A percentile compares a stretch with the other conserved stretches of the same genome.
Conservation (phyloP, 1,284 basidiomycete genomes). For the Heterobasidion annosum region DNA sequence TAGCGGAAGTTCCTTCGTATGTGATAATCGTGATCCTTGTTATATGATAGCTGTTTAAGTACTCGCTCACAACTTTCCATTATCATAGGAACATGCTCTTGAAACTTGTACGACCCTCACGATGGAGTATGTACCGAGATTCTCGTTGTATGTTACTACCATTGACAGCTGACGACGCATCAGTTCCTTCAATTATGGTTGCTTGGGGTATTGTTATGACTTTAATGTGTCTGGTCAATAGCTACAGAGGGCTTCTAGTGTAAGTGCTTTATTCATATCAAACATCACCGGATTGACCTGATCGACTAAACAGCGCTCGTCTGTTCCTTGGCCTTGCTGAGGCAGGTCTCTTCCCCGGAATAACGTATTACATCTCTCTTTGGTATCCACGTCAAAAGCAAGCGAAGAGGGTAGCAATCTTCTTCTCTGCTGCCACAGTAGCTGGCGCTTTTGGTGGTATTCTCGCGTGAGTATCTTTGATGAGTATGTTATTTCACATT, state of each 20-base stretch:
- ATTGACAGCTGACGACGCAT: neutral
- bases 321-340: conserved; percentile 44
- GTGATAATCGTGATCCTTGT: neutral
- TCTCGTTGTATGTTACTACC: neutral
- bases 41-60: too few relatives aligned
- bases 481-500: neutral
- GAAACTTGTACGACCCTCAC: conserved; percentile 11
- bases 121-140: conserved; percentile 8
- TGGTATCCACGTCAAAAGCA: conserved; percentile 46
- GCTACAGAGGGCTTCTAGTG: conserved; percentile 21
- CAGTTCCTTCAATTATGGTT: conserved; percentile 19
- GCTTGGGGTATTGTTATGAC: conserved; percentile 26
- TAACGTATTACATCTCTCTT: conserved; percentile 44
- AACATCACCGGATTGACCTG: conserved; percentile 1
- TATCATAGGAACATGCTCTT: conserved; percentile 11
- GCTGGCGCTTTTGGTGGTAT: conserved; percentile 37
- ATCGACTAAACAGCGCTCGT: conserved; percentile 25
- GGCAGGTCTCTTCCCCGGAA: conserved; percentile 43
- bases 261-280: conserved; percentile 5
- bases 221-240: conserved; percentile 27
- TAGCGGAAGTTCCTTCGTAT: conserved; percentile 13
- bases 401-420: conserved; percentile 43
- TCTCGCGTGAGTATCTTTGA: conserved; percentile 16
- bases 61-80: neutral
- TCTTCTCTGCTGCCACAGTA: conserved; percentile 49